These are phyloP conservation scores for Hortaea werneckii DNA, from an alignment of 2,329 filamentous ascomycete species.

Conservation along the genomic window DNA sequence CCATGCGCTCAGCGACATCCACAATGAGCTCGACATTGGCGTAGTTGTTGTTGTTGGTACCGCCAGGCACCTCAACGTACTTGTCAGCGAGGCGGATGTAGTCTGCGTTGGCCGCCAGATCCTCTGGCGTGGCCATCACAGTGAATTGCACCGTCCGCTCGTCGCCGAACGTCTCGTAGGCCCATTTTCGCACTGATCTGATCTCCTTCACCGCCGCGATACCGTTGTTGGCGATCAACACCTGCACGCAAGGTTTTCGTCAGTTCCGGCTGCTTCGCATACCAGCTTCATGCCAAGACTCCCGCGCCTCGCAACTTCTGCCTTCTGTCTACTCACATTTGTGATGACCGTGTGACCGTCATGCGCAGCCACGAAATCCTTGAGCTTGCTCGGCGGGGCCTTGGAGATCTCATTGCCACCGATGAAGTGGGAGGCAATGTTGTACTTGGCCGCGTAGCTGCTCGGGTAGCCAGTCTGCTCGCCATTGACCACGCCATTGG, in stretches of 20 bases:
- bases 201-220: slow-evolving; percentile 99
- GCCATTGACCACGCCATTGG: slow-evolving; percentile 24
- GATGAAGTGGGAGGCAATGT: slow-evolving; percentile 87
- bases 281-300: not conserved
- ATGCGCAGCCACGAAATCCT: slow-evolving; percentile 85
- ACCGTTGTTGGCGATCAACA: slow-evolving; percentile 98
- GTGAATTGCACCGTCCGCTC: slow-evolving; percentile 98
- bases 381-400: slow-evolving; percentile 75
- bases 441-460: slow-evolving; percentile 70
- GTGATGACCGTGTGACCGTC: slow-evolving; percentile 97
- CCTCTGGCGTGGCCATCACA: slow-evolving; percentile 98
- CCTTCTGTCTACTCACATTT: slow-evolving; percentile 56
- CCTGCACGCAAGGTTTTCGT: slow-evolving; percentile 42
- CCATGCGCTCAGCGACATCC: slow-evolving; percentile 95
- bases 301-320: not conserved
- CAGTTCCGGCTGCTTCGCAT: slow-evolving; percentile 11
- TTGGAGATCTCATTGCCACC: slow-evolving; percentile 81
- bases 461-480: slow-evolving; percentile 44
- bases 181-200: slow-evolving; percentile 98
- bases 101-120: slow-evolving; percentile 93
- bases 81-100: slow-evolving; percentile 99
- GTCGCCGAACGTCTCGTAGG: slow-evolving; percentile 98
- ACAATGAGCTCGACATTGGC: slow-evolving; percentile 99
- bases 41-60: slow-evolving; percentile 99
- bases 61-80: slow-evolving; percentile 97